phyloP scores from a whole-genome alignment of 495 filamentous ascomycete species.

The Penicillium crystallinum region DNA sequence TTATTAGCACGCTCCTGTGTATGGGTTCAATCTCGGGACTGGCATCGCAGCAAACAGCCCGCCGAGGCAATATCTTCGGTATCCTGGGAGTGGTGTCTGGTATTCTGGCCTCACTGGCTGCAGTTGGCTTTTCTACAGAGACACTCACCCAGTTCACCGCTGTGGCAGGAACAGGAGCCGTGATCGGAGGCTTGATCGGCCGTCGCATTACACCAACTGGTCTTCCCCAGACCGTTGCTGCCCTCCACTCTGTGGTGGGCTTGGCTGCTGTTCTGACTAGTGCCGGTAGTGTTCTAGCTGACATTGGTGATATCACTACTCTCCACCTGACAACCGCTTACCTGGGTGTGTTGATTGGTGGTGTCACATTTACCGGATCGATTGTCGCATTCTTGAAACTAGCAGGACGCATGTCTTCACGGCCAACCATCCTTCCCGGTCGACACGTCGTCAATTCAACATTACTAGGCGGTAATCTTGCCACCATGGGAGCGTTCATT shows the following conservation, averaged over 20 bases:
- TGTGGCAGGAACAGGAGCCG: conserved; percentile 62
- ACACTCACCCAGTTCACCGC: conserved; percentile 66
- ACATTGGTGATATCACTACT: conserved; percentile 58
- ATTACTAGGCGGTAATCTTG: conserved; percentile 64
- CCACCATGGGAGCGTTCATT: conserved; percentile 73
- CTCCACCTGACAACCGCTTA: conserved; percentile 76
- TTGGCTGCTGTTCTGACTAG: conserved; percentile 76
- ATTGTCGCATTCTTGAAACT: conserved; percentile 80
- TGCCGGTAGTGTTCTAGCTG: conserved; percentile 72
- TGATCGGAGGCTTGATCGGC: conserved; percentile 64
- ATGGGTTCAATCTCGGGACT: conserved; percentile 68
- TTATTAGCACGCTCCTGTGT: conserved; percentile 72
- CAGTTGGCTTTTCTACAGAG: conserved; percentile 70
- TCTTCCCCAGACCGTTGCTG: conserved; percentile 76
- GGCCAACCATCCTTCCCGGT: conserved; percentile 60
- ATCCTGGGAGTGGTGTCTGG: conserved; percentile 74
- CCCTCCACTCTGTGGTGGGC: conserved; percentile 76
- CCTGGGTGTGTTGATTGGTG: conserved; percentile 71
- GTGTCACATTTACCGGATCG: conserved; percentile 78
- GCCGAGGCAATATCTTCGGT: conserved; percentile 74
- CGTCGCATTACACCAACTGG: conserved; percentile 76
- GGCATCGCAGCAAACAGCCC: conserved; percentile 69
- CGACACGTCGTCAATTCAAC: conserved; percentile 66
- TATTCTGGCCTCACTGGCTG: conserved; percentile 69
- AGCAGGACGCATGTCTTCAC: conserved; percentile 69